A percentile compares a stretch with the other conserved stretches of the same genome.
phyloP scores from a whole-genome alignment of 2,329 filamentous ascomycete species.

The Colletotrichum tanaceti region DNA sequence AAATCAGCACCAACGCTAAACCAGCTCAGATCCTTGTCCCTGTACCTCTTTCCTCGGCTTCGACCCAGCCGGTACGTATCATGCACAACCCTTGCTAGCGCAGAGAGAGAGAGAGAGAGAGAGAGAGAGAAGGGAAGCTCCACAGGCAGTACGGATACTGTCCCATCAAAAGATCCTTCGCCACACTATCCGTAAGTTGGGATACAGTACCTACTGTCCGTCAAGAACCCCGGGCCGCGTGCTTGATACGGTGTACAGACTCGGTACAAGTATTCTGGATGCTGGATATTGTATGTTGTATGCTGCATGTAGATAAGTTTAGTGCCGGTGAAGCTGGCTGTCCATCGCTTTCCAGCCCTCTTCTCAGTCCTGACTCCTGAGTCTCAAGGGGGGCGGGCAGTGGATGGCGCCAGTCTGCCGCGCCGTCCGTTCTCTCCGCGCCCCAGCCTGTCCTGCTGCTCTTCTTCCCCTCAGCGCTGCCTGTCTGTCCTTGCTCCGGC shows the following conservation, averaged over 20 bases:
- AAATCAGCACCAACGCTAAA: constrained; percentile 37
- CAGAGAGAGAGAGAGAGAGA: too few relatives aligned
- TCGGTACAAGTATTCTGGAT: neutral
- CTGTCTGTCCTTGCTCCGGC: constrained; percentile 20
- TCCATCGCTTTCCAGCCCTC: neutral
- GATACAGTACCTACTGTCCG: constrained; percentile 17
- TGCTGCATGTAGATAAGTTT: too few relatives aligned
- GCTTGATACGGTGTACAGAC: constrained; percentile 26
- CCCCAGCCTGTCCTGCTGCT: neutral
- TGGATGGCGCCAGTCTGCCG: neutral
- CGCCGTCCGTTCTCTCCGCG: neutral
- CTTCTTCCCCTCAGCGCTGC: neutral
- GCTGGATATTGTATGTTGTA: too few relatives aligned
- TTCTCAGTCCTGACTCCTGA: too few relatives aligned
- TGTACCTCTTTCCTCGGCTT: constrained; percentile 11
- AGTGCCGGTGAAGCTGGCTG: neutral
- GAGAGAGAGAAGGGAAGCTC: neutral
- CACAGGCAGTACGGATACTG: neutral
- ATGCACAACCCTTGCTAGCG: constrained; percentile 21
- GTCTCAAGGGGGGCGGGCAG: too few relatives aligned
- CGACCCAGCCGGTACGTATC: constrained; percentile 19
- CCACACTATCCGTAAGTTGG: too few relatives aligned
- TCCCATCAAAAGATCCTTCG: constrained; percentile 32
- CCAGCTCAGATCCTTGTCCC: constrained; percentile 19
- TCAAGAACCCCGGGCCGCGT: constrained; percentile 11